A percentile compares a stretch with the other conserved stretches of the same genome.
phyloP scores from a whole-genome alignment of 179 eudicot species.

The Heliamphora pulchella region DNA sequence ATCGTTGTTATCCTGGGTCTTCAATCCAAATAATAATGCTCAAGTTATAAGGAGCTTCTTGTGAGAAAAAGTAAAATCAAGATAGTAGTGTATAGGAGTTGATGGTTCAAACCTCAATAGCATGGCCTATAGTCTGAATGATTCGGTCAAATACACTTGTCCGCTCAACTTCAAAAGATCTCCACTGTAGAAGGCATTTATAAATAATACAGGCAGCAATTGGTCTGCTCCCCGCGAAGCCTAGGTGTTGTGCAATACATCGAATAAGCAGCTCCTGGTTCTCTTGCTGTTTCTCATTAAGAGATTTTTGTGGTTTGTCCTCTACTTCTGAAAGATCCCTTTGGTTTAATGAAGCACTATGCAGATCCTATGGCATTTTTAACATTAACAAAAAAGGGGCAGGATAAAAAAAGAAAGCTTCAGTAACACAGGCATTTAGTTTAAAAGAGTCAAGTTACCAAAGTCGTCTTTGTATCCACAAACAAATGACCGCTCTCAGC shows the following conservation, averaged over 20 bases:
- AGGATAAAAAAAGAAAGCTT: background rate
- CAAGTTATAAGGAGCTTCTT: conserved; percentile 7
- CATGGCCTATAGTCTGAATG: conserved; percentile 74
- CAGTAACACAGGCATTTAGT: background rate
- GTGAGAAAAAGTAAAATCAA: background rate
- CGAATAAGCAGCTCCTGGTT: conserved; percentile 86
- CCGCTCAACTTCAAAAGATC: conserved; percentile 85
- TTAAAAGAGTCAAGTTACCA: conserved; percentile 29
- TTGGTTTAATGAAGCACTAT: conserved; percentile 42
- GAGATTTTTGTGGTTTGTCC: conserved; percentile 79
- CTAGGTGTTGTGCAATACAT: conserved; percentile 79
- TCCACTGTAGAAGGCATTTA: conserved; percentile 90
- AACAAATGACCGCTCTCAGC: conserved; percentile 50
- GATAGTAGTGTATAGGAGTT: conserved; percentile 7
- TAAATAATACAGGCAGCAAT: conserved; percentile 88
- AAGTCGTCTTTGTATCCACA: conserved; percentile 42
- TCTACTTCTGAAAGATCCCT: conserved; percentile 61
- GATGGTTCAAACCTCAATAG: conserved; percentile 60
- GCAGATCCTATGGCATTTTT: conserved; percentile 45
- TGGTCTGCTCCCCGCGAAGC: conserved; percentile 68
- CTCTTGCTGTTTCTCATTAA: conserved; percentile 88
- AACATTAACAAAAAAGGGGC: too few relatives aligned
- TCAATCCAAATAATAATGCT: conserved; percentile 23
- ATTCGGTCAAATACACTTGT: conserved; percentile 81
- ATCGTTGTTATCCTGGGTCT: conserved; percentile 80